A percentile compares a stretch with the other conserved stretches of the same genome.
Conservation (phyloP, 257 asterid species). For the Gentiana dahurica region DNA sequence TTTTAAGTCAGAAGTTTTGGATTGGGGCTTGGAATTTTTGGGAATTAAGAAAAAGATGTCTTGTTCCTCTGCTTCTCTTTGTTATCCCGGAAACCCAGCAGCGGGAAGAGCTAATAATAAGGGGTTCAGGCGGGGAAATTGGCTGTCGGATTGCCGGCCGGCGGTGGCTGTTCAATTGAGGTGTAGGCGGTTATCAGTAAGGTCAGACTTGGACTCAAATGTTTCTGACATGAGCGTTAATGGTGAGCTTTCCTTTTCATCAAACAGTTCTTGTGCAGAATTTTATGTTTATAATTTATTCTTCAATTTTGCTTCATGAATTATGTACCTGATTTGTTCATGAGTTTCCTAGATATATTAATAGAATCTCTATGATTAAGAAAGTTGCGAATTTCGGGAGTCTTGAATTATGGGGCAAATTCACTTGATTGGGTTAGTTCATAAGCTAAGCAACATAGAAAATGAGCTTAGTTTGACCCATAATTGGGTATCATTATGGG, state of each 20-base stretch:
- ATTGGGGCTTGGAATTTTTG: no score
- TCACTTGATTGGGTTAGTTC: no score
- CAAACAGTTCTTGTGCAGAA: not conserved
- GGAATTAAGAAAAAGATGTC: slow-evolving; percentile 23
- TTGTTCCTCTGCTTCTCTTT: slow-evolving; percentile 43
- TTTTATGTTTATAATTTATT: not conserved
- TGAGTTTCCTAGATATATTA: no score
- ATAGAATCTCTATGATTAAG: no score
- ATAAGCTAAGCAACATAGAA: no score
- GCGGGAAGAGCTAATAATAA: slow-evolving; percentile 26
- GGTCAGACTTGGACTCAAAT: slow-evolving; percentile 79
- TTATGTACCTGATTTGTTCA: no score
- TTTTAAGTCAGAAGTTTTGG: no score
- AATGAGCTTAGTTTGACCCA: no score
- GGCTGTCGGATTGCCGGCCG: slow-evolving; percentile 14
- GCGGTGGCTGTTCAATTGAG: slow-evolving; percentile 22
- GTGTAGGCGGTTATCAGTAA: slow-evolving; percentile 36
- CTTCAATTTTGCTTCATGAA: not conserved
- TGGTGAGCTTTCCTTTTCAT: slow-evolving; percentile 27
- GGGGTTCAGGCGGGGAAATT: slow-evolving; percentile 23
- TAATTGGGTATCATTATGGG: no score
- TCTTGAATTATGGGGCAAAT: no score
- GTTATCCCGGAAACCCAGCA: slow-evolving; percentile 36
- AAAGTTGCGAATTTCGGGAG: no score
- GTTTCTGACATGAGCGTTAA: slow-evolving; percentile 85